Evolutionary conservation across 1,284 basidiomycete species (phyloP).

Genomic region (Ceratobasidium sp.): DNA sequence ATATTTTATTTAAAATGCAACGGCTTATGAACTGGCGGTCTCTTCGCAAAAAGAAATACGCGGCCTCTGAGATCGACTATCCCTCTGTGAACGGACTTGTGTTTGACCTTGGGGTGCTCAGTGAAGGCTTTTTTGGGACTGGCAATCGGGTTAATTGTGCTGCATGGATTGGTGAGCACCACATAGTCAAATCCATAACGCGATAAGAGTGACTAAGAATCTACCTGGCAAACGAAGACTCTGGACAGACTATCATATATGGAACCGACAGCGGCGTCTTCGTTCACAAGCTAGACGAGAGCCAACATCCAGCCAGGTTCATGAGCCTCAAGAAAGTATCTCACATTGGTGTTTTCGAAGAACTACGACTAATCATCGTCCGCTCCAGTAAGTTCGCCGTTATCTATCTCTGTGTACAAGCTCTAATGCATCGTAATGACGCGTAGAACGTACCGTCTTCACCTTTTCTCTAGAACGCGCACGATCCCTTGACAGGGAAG

Average conservation of each 20-base stretch:
- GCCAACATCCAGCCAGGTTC: constrained; percentile 83
- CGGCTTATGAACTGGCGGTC: too few species aligned
- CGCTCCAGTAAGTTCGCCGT: constrained; percentile 74
- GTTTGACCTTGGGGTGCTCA: constrained; percentile 87
- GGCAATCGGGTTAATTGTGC: constrained; percentile 91
- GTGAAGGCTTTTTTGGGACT: constrained; percentile 87
- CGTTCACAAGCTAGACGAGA: constrained; percentile 83
- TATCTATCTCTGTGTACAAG: neutral
- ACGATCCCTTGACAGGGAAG: constrained; percentile 74
- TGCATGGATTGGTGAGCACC: constrained; percentile 86
- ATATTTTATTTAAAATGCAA: too few species aligned
- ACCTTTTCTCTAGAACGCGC: constrained; percentile 95
- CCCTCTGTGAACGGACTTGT: too few species aligned
- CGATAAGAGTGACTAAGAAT: neutral
- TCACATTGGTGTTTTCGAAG: constrained; percentile 96
- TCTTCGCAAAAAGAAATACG: too few species aligned
- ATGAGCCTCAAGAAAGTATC: constrained; percentile 90
- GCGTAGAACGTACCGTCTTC: constrained; percentile 88
- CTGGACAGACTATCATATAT: constrained; percentile 89
- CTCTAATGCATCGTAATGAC: constrained; percentile 16
- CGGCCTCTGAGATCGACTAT: too few species aligned
- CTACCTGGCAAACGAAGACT: constrained; percentile 61
- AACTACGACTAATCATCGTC: constrained; percentile 94
- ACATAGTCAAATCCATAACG: constrained; percentile 1
- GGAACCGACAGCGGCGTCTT: constrained; percentile 98